Conservation (phyloP, 345 rosid genomes). For the Syzygium aqueum region DNA sequence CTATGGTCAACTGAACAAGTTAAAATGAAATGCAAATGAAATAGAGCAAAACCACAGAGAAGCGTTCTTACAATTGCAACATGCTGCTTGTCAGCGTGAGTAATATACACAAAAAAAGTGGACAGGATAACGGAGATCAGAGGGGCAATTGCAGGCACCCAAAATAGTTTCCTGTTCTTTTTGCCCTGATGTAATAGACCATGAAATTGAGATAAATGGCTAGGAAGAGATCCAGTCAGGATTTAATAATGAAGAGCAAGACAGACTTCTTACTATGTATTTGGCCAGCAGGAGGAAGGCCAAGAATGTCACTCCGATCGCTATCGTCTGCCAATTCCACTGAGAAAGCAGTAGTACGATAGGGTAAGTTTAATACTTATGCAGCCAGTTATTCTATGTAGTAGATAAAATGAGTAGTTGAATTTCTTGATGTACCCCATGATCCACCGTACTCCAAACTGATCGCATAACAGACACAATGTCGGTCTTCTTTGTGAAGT, state of each 20-base stretch:
- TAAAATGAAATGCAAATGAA: background rate
- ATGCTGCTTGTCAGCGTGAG: conserved; percentile 16
- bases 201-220: background rate
- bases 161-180: conserved; percentile 30
- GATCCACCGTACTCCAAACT: conserved; percentile 6
- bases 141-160: conserved; percentile 48
- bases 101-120: conserved; percentile 25
- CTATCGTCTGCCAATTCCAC: conserved; percentile 49
- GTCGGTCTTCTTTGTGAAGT: conserved; percentile 23
- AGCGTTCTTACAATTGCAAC: conserved; percentile 25
- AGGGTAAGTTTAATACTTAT: background rate
- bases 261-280: conserved; percentile 20
- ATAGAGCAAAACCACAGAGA: background rate
- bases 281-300: conserved; percentile 28
- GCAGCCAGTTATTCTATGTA: background rate
- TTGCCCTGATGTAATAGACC: conserved; percentile 17
- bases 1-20: background rate
- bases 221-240: background rate
- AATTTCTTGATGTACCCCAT: conserved; percentile 4
- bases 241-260: background rate
- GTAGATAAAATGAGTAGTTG: background rate
- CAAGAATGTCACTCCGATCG: conserved; percentile 30
- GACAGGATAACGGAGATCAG: conserved; percentile 30
- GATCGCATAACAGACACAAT: conserved; percentile 25
- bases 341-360: conserved; percentile 6